A percentile compares a stretch with the other conserved stretches of the same genome.
phyloP scores from a whole-genome alignment of 106 monocot genomes.

The Gastrodia elata region DNA sequence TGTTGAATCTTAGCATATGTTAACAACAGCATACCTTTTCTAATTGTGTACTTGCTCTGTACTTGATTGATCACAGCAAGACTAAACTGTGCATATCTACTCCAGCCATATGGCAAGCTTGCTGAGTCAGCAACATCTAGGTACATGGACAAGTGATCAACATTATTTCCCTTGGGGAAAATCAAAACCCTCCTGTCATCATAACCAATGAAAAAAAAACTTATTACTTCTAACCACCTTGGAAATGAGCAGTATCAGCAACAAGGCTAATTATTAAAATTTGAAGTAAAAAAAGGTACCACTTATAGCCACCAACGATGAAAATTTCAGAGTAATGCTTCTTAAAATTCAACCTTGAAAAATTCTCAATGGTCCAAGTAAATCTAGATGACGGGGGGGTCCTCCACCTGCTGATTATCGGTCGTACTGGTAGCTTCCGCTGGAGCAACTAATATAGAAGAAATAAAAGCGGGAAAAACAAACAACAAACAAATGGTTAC shows the following conservation, averaged over 20 bases:
- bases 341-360: slow-evolving; percentile 69
- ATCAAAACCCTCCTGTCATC: slow-evolving; percentile 49
- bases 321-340: slow-evolving; percentile 88
- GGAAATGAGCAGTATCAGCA: background rate
- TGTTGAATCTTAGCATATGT: background rate
- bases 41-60: slow-evolving; percentile 35
- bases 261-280: background rate
- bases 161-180: slow-evolving; percentile 73
- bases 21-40: slow-evolving; percentile 40
- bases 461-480: background rate
- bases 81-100: slow-evolving; percentile 62
- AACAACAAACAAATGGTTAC: background rate
- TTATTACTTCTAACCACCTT: background rate
- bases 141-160: slow-evolving; percentile 68
- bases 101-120: slow-evolving; percentile 56
- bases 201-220: slow-evolving; percentile 5
- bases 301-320: slow-evolving; percentile 75
- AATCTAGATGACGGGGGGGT: slow-evolving; percentile 68
- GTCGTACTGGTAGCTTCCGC: slow-evolving; percentile 41
- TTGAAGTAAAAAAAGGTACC: slow-evolving; percentile 26
- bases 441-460: slow-evolving; percentile 31
- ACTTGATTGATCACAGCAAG: slow-evolving; percentile 52
- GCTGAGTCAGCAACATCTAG: slow-evolving; percentile 60
- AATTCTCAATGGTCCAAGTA: slow-evolving; percentile 93
- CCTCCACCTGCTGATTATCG: slow-evolving; percentile 77